A percentile compares a stretch with the other conserved stretches of the same genome.
Evolutionary conservation across 2,329 filamentous ascomycete species (phyloP).

Genomic region (Alternaria alternata): DNA sequence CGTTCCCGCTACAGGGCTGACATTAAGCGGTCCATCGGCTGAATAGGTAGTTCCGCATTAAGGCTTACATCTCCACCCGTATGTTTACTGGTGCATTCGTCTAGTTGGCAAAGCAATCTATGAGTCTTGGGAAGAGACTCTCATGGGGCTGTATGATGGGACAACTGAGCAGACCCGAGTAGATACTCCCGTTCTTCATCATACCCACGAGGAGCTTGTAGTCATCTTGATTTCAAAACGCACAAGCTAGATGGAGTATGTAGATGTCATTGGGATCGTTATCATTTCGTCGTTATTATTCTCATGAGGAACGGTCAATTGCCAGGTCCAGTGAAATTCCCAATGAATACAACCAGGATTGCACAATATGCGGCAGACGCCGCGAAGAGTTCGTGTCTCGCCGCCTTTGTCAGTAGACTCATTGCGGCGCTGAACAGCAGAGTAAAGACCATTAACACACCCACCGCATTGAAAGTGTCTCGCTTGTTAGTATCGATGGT

Average conservation of each 20-base stretch:
- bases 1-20: not conserved
- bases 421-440: conserved; percentile 50
- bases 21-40: not conserved
- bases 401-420: conserved; percentile 48
- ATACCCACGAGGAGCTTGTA: not conserved
- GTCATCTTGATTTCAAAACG: not conserved
- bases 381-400: conserved; percentile 51
- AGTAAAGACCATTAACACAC: conserved; percentile 54
- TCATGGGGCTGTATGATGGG: not conserved
- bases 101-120: no score
- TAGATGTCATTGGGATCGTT: not conserved
- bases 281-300: not conserved
- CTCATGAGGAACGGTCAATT: conserved; percentile 20
- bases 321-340: conserved; percentile 49
- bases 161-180: not conserved
- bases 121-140: no score
- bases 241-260: not conserved
- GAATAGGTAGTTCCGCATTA: not conserved
- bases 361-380: conserved; percentile 52
- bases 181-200: not conserved
- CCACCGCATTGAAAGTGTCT: conserved; percentile 52
- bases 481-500: conserved; percentile 22
- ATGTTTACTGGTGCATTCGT: no score
- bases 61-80: no score
- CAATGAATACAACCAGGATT: conserved; percentile 52